Evolutionary conservation across 148 eudicot genomes (phyloP).

Genomic region (Cornus kousa): DNA sequence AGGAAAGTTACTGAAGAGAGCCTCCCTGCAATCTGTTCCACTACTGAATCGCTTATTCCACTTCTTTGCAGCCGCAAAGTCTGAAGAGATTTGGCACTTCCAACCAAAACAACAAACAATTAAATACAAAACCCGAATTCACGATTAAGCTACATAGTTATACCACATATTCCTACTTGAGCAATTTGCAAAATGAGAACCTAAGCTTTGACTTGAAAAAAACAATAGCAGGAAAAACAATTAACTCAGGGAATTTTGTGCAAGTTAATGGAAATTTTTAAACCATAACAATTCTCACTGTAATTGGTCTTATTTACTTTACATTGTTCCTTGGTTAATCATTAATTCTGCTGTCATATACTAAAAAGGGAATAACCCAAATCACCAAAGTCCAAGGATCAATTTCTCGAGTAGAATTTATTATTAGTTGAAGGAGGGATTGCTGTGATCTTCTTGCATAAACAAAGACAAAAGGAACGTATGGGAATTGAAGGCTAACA

Average conservation of each 20-base stretch:
- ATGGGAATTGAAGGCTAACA: neutral
- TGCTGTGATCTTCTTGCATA: neutral
- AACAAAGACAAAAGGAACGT: neutral
- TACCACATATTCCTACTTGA: neutral
- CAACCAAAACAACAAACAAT: constrained; percentile 10
- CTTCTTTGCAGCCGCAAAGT: constrained; percentile 54
- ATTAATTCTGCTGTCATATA: neutral
- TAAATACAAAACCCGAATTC: neutral
- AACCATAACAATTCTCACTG: neutral
- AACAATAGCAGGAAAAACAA: neutral
- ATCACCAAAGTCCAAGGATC: neutral
- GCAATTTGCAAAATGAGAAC: neutral
- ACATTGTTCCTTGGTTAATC: neutral
- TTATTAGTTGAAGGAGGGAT: too few relatives aligned
- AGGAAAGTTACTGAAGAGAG: constrained; percentile 48
- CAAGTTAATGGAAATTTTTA: neutral
- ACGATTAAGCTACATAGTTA: neutral
- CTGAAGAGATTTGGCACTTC: constrained; percentile 63
- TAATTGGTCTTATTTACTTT: neutral
- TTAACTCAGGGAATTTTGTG: neutral
- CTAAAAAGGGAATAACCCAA: neutral
- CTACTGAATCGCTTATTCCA: constrained; percentile 46
- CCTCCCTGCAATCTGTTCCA: constrained; percentile 43
- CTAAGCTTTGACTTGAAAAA: neutral
- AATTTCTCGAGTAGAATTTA: neutral